Percentiles rank a stretch among this genome's conserved stretches.
phyloP scores from a whole-genome alignment of 805 yeast species.

The Candida koratica region DNA sequence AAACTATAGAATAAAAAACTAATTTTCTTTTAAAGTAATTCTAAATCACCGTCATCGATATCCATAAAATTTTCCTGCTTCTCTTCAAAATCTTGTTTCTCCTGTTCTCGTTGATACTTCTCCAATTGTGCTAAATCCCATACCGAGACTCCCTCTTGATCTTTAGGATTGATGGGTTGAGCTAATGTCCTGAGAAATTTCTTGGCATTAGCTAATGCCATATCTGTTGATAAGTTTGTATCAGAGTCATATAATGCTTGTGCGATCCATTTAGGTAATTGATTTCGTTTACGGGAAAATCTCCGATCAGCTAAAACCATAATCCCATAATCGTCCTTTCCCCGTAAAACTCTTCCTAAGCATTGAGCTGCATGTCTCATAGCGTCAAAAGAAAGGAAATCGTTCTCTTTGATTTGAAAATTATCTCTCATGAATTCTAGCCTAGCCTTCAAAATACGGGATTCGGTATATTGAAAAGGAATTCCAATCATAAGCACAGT shows the following conservation, averaged over 20 bases:
- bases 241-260: slow-evolving; percentile 93
- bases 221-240: slow-evolving; percentile 87
- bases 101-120: slow-evolving; percentile 52
- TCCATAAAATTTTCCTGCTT: slow-evolving; percentile 42
- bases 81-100: slow-evolving; percentile 14
- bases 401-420: slow-evolving; percentile 88
- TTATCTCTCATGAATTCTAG: slow-evolving; percentile 90
- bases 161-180: slow-evolving; percentile 85
- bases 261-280: slow-evolving; percentile 95
- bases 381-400: slow-evolving; percentile 94
- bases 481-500: slow-evolving; percentile 98
- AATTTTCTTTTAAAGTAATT: slow-evolving; percentile 24
- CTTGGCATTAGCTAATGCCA: slow-evolving; percentile 94
- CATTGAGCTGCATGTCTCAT: slow-evolving; percentile 99
- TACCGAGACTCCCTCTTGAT: slow-evolving; percentile 90
- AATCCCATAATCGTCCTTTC: slow-evolving; percentile 97
- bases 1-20: too few relatives aligned
- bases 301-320: slow-evolving; percentile 97
- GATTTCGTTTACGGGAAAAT: slow-evolving; percentile 79
- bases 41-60: slow-evolving; percentile 45
- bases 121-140: slow-evolving; percentile 77
- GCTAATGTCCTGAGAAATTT: slow-evolving; percentile 90
- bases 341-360: slow-evolving; percentile 93
- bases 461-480: slow-evolving; percentile 98
- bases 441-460: slow-evolving; percentile 91